Evolutionary conservation across 495 filamentous ascomycete species (phyloP).

Genomic region (Aspergillus cavernicola): DNA sequence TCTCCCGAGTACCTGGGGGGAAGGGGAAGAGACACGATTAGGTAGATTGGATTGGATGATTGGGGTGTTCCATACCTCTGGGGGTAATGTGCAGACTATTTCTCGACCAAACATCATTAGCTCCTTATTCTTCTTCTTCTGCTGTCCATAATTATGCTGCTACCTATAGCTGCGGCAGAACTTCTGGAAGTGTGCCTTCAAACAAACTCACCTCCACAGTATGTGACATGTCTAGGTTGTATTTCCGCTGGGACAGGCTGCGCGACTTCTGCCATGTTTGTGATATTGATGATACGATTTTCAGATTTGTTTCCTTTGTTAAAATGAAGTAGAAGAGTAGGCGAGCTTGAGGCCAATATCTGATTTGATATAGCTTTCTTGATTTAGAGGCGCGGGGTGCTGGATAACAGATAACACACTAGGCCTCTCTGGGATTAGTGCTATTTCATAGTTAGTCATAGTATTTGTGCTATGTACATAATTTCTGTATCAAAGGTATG

Average conservation of each 20-base stretch:
- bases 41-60: not conserved
- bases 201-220: constrained; percentile 69
- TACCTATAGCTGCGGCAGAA: too few relatives aligned
- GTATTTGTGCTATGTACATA: not conserved
- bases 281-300: too few relatives aligned
- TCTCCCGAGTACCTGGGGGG: not conserved
- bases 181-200: constrained; percentile 6
- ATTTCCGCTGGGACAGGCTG: constrained; percentile 43
- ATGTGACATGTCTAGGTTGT: constrained; percentile 64
- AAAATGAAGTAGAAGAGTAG: too few relatives aligned
- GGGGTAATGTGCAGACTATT: constrained; percentile 85
- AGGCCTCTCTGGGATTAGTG: not conserved
- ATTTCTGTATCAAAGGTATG: too few relatives aligned
- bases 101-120: too few relatives aligned
- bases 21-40: not conserved
- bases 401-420: not conserved
- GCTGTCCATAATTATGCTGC: too few relatives aligned
- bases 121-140: too few relatives aligned
- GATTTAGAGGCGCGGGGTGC: not conserved
- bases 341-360: too few relatives aligned
- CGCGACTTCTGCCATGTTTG: constrained; percentile 39
- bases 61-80: constrained; percentile 64
- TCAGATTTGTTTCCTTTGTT: not conserved
- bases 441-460: not conserved
- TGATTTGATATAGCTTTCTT: not conserved